Percentiles rank a stretch among this genome's conserved stretches.
phyloP scores from a whole-genome alignment of 2,329 filamentous ascomycete species.

The Aureobasidium namibiae region DNA sequence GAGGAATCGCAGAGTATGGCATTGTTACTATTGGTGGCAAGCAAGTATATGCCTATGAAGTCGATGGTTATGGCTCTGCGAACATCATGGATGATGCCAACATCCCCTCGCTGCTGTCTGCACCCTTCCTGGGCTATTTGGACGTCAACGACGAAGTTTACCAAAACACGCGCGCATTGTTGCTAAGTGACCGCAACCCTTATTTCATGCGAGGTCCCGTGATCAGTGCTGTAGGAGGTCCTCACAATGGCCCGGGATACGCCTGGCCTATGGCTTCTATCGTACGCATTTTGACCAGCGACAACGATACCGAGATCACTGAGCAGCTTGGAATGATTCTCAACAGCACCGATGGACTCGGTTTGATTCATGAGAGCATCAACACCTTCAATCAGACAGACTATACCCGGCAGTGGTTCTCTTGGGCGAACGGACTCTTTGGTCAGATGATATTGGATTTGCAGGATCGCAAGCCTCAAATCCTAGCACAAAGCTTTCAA shows the following conservation, averaged over 20 bases:
- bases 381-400: slow-evolving; percentile 38
- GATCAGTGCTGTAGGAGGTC: slow-evolving; percentile 41
- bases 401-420: slow-evolving; percentile 45
- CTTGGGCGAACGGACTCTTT: slow-evolving; percentile 45
- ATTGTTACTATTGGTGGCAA: slow-evolving; percentile 29
- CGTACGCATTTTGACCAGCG: slow-evolving; percentile 42
- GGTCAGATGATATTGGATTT: slow-evolving; percentile 43
- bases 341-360: slow-evolving; percentile 39
- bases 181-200: slow-evolving; percentile 37
- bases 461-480: slow-evolving; percentile 34
- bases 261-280: slow-evolving; percentile 47
- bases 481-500: slow-evolving; percentile 38
- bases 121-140: slow-evolving; percentile 55
- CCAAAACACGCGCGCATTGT: slow-evolving; percentile 36
- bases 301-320: slow-evolving; percentile 39
- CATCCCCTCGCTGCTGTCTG: slow-evolving; percentile 57
- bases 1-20: slow-evolving; percentile 37
- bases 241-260: slow-evolving; percentile 37
- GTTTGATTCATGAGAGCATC: slow-evolving; percentile 45
- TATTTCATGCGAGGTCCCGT: slow-evolving; percentile 44
- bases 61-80: slow-evolving; percentile 37
- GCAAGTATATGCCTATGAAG: slow-evolving; percentile 40
- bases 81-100: slow-evolving; percentile 62
- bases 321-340: slow-evolving; percentile 37
- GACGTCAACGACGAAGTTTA: slow-evolving; percentile 34